Base-by-base conservation (phyloP, 1,284 basidiomycete species). In the Boletus albobrunnescens region DNA sequence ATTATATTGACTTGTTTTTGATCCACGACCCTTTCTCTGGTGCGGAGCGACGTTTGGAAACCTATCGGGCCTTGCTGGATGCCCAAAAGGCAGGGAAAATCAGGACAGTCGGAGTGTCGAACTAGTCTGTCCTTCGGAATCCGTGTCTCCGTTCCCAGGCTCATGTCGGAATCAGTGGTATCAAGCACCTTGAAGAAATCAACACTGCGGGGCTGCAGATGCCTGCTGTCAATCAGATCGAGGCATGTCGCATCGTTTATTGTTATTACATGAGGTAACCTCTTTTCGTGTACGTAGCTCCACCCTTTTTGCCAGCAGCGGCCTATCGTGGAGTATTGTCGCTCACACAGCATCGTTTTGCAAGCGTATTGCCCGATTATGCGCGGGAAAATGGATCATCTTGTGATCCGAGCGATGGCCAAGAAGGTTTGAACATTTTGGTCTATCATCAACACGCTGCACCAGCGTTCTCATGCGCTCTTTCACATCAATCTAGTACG, bases 291-390 rank as follows among this genome's bases (percentile, higher is more conserved):
- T 46, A n/a, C 40, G 24, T 13, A 90, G 81, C 72, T 92, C 7
- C 89, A 93, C 60, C 91, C 91, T 0, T 82, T 87, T 56, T 92
- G 88, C 67, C 90, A 93, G 59, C 89, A 91, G 52, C 72, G 72
- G 36, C 77, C 82, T 9, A 90, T 94, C 47, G 88, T 91, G 22
- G 72, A 77, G 16, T 94, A 88, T 64, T 94, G 91, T 69, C 60
- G 68, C 20, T 63, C 76, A 40, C 71, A 91, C 53, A 72, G 70
- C 6, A 90, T 95, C 44, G 70, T 84, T 26, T 70, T 94, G 6
- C 76, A 94, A 65, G 91, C 88, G 0, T 91, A 91, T 61, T 86
- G 80, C 56, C 87, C 90, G 1, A 71, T 91, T 44, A 64, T 87
- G 32, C 74, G 83, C 6, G 74, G 81, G 0, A 65, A 78, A 36